Conservation (phyloP, 2,329 filamentous ascomycete genomes). For the Beauveria pseudobassiana region DNA sequence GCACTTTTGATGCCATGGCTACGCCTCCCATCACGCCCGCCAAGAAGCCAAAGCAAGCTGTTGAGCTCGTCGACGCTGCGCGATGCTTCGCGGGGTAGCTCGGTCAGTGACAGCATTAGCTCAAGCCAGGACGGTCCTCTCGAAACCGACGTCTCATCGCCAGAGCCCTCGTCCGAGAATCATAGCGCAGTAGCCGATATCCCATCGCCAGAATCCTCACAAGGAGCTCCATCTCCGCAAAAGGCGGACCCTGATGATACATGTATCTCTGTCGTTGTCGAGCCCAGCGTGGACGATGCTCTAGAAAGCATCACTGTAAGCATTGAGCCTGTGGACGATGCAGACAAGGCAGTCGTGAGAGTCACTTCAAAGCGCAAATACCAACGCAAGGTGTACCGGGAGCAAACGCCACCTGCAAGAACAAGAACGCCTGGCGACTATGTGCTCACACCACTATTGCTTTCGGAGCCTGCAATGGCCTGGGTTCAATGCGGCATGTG, state of each 20-base stretch:
- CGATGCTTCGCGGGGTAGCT: conserved; percentile 31
- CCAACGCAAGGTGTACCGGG: conserved; percentile 27
- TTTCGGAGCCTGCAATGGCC: conserved; percentile 65
- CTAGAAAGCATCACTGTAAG: conserved; percentile 18
- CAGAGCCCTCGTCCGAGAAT: conserved; percentile 23
- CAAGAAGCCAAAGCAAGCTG: conserved; percentile 37
- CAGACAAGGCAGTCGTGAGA: conserved; percentile 10
- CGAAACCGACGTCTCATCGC: conserved; percentile 41
- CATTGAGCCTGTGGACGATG: conserved; percentile 18
- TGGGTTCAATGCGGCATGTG: conserved; percentile 92
- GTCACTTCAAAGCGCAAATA: conserved; percentile 26
- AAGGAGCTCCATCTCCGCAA: conserved; percentile 4
- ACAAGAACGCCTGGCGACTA: conserved; percentile 68
- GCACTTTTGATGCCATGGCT: conserved; percentile 35
- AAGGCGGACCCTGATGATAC: not conserved
- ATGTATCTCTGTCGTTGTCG: not conserved
- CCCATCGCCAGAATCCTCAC: conserved; percentile 4
- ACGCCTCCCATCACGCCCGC: conserved; percentile 50
- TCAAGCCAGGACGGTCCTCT: conserved; percentile 22
- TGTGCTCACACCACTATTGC: conserved; percentile 66
- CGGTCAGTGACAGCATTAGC: conserved; percentile 22
- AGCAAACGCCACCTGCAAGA: conserved; percentile 25
- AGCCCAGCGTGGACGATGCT: not conserved
- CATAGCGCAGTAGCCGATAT: not conserved
- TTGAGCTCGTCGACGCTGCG: conserved; percentile 22